Evolutionary conservation across 83 land plant genomes (phyloP).

Genomic region (Thuja plicata): DNA sequence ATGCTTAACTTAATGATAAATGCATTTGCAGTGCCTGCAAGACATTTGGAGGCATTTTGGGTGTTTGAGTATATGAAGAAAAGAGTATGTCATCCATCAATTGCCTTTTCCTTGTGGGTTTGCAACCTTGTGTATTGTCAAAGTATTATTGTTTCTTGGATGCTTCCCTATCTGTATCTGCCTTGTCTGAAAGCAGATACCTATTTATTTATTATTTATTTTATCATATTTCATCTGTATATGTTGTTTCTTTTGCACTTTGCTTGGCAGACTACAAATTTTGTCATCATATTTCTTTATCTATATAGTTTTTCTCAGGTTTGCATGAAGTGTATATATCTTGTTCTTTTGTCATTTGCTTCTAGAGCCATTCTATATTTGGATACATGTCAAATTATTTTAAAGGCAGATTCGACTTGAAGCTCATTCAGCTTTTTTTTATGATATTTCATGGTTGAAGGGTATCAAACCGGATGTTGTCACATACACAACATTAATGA

Average conservation of each 20-base stretch:
- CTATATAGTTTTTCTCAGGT: not conserved
- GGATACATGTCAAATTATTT: not conserved
- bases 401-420: not conserved
- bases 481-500: conserved; percentile 82
- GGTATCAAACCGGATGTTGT: conserved; percentile 70
- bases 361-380: not conserved
- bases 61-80: conserved; percentile 90
- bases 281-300: not conserved
- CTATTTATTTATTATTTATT: not conserved
- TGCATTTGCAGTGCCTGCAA: conserved; percentile 88
- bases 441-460: conserved; percentile 29
- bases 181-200: not conserved
- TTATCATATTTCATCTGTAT: not conserved
- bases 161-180: not conserved
- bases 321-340: not conserved
- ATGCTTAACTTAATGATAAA: conserved; percentile 88
- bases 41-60: conserved; percentile 81
- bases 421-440: conserved; percentile 5
- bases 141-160: not conserved
- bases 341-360: not conserved
- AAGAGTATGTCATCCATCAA: conserved; percentile 42
- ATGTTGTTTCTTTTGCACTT: not conserved
- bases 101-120: not conserved
- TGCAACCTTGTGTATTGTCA: not conserved
- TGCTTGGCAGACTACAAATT: not conserved